Base-by-base conservation (phyloP, 2,329 filamentous ascomycete genomes). In the Colletotrichum eleusines region DNA sequence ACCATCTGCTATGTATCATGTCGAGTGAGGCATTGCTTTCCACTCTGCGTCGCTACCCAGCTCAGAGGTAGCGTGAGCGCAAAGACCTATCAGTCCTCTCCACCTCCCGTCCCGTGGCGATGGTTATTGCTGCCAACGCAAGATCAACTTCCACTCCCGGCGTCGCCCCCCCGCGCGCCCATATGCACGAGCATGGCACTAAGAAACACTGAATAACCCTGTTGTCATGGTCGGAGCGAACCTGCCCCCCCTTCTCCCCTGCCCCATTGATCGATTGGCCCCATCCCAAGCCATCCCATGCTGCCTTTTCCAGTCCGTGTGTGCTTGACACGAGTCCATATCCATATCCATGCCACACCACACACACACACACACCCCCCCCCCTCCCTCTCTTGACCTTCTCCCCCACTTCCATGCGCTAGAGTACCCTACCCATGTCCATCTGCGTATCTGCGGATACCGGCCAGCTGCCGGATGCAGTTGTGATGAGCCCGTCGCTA, bases 391-490 rank as follows among this genome's bases (percentile, higher is more conserved):
- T 18, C 46, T 38, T 50, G 23, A 12, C 54, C 50, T 31, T 51
- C 48, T n/a, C 48, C 42, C n/a, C 55, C 66, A 63, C 66, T 65
- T 54, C 53, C 66, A 65, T 44, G 51, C 58, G 58, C 64, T 59
- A 68, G 46, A 42, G 28, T 31, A 55, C 63, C 44, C 46, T 31
- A 51, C 44, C 53, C 64, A 58, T 63, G 69, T 68, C 54, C 33
- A n/a, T 48, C 54, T 42, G 33, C 31, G 46, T 63, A 63, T 71
- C 69, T 71, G 65, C 64, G 69, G 59, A 63, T 63, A 59, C 69
- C 65, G 59, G 55, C 58, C 58, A 44, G 64, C 58, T 71, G 69
- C 69, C 64, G 64, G 42, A 71, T 69, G 69, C 69, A 71, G 69
- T 38, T 60, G 53, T 40, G 53, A 69, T 69, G 44, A 58, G 54